Percentiles rank a stretch among this genome's conserved stretches.
These are phyloP conservation scores for Lizonia empirigonia DNA, from an alignment of 2,329 filamentous ascomycete genomes.

Conservation along the genomic window DNA sequence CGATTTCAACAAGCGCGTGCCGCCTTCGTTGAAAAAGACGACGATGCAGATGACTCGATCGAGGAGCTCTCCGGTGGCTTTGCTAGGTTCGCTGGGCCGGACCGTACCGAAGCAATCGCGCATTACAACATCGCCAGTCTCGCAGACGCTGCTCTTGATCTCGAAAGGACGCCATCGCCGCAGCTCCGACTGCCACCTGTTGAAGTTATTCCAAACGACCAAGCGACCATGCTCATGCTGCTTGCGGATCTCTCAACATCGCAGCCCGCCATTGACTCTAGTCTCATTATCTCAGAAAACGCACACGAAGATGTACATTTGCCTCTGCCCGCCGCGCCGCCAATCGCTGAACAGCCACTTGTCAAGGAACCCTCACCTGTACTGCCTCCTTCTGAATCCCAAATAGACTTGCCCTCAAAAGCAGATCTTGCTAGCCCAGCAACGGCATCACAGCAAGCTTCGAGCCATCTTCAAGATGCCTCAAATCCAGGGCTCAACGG, in stretches of 20 bases:
- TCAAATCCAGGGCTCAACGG: slow-evolving; percentile 19
- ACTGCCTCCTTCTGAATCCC: slow-evolving; percentile 17
- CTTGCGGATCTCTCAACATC: slow-evolving; percentile 45
- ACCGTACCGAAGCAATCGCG: slow-evolving; percentile 49
- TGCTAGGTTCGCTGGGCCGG: slow-evolving; percentile 49
- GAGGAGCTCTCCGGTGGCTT: slow-evolving; percentile 43
- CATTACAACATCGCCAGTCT: slow-evolving; percentile 46
- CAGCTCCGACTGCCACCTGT: slow-evolving; percentile 18
- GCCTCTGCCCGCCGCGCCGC: slow-evolving; percentile 15
- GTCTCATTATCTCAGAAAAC: not conserved
- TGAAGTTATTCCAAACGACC: slow-evolving; percentile 48
- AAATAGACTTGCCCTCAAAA: slow-evolving; percentile 23
- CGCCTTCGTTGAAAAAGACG: slow-evolving; percentile 35
- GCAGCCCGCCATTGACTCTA: slow-evolving; percentile 3
- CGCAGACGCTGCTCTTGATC: slow-evolving; percentile 39
- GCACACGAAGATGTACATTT: not conserved
- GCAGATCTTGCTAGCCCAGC: slow-evolving; percentile 26
- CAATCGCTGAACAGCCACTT: slow-evolving; percentile 21
- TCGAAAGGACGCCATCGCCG: slow-evolving; percentile 44
- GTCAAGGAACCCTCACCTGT: slow-evolving; percentile 27
- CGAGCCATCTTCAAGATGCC: slow-evolving; percentile 7
- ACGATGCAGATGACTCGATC: slow-evolving; percentile 43
- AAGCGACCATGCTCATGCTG: slow-evolving; percentile 49
- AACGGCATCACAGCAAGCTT: slow-evolving; percentile 16
- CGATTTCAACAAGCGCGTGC: slow-evolving; percentile 30